These are phyloP conservation scores for Zoysia japonica DNA, from an alignment of 176 grass and related monocot genomes.

Conservation along the genomic window DNA sequence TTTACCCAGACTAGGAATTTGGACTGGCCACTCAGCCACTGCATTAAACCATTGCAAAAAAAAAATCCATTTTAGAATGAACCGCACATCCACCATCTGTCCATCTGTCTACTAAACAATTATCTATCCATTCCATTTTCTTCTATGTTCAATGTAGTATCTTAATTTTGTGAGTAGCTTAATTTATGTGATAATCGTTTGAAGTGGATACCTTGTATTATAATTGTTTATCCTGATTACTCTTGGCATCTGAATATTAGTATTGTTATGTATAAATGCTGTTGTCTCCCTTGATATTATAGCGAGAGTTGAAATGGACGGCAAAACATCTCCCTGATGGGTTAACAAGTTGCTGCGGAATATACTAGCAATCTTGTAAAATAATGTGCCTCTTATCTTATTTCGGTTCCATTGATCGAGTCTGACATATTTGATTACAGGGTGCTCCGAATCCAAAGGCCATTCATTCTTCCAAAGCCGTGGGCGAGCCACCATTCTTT, in stretches of 20 bases:
- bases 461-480: constrained; percentile 91
- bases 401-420: background rate
- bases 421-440: constrained; percentile 34
- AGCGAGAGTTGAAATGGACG: background rate
- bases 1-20: too few species aligned
- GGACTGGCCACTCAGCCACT: too few species aligned
- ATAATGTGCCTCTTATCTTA: background rate
- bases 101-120: background rate
- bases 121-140: background rate
- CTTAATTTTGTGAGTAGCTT: background rate
- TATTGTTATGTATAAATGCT: too few species aligned
- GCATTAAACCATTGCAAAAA: background rate
- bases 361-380: background rate
- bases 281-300: background rate
- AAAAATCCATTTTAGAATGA: constrained; percentile 11
- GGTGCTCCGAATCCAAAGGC: constrained; percentile 69
- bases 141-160: background rate
- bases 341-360: background rate
- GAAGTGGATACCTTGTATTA: background rate
- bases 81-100: background rate
- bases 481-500: constrained; percentile 92
- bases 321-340: background rate
- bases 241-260: background rate
- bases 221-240: background rate
- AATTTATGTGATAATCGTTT: background rate